Evolutionary conservation across 2,329 filamentous ascomycete species (phyloP).

Genomic region (Xylaria arbuscula): DNA sequence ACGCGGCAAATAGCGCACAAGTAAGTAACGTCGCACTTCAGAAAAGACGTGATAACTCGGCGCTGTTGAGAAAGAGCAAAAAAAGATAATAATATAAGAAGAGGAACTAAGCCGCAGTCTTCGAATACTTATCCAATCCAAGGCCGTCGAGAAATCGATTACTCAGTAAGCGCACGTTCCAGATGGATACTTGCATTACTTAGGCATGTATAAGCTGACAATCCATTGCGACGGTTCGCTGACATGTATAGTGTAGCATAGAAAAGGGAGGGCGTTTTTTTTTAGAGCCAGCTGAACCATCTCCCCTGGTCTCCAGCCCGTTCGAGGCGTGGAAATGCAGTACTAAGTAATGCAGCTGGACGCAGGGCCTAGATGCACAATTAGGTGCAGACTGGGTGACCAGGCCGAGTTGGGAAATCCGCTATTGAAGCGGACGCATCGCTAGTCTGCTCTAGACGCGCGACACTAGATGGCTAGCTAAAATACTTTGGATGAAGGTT

Average conservation of each 20-base stretch:
- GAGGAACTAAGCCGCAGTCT: slow-evolving; percentile 8
- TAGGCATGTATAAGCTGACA: slow-evolving; percentile 22
- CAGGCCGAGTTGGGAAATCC: slow-evolving; percentile 13
- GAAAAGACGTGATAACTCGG: background rate
- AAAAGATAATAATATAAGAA: background rate
- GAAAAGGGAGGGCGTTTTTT: background rate
- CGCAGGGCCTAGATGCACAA: slow-evolving; percentile 28
- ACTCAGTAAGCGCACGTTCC: slow-evolving; percentile 1
- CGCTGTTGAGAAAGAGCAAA: background rate
- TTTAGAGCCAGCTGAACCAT: slow-evolving; percentile 16
- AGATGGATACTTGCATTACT: too few species aligned
- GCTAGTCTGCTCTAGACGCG: slow-evolving; percentile 9
- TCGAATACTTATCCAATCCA: background rate
- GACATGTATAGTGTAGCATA: background rate
- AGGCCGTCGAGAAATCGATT: slow-evolving; percentile 7
- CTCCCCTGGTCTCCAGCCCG: slow-evolving; percentile 22
- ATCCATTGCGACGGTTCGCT: slow-evolving; percentile 21
- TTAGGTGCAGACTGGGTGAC: background rate
- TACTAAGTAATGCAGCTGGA: slow-evolving; percentile 13
- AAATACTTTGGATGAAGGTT: too few species aligned
- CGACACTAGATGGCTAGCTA: background rate
- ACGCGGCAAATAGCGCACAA: background rate
- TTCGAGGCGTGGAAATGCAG: slow-evolving; percentile 18
- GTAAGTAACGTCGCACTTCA: background rate
- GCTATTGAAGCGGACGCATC: slow-evolving; percentile 7